Conservation (phyloP, 352 stramenopile genomes). For the Phytophthora boehmeriae region DNA sequence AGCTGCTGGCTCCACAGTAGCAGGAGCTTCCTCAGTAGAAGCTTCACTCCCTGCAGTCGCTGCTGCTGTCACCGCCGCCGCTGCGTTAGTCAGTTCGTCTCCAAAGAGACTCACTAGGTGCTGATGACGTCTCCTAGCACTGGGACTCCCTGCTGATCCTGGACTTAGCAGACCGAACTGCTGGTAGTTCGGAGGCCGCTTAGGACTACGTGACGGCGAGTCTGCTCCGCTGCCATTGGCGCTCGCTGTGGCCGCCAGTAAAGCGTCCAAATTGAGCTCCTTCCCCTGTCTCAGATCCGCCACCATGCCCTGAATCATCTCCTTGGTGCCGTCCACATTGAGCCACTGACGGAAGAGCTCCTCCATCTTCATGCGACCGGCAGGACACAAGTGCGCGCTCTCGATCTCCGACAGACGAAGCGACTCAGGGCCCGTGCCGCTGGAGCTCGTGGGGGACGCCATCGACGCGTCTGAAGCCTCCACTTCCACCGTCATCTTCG, state of each 20-base stretch:
- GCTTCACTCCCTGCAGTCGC: slow-evolving; percentile 19
- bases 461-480: slow-evolving; percentile 63
- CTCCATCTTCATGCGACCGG: slow-evolving; percentile 87
- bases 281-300: slow-evolving; percentile 79
- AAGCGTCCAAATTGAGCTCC: slow-evolving; percentile 57
- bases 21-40: slow-evolving; percentile 6
- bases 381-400: slow-evolving; percentile 77
- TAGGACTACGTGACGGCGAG: slow-evolving; percentile 76
- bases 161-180: slow-evolving; percentile 50
- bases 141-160: slow-evolving; percentile 43
- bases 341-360: slow-evolving; percentile 89
- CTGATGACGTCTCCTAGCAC: slow-evolving; percentile 59
- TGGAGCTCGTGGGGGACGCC: slow-evolving; percentile 57
- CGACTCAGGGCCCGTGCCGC: slow-evolving; percentile 44
- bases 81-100: slow-evolving; percentile 62
- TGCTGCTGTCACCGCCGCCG: slow-evolving; percentile 13
- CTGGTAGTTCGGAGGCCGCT: slow-evolving; percentile 83
- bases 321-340: slow-evolving; percentile 84
- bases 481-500: slow-evolving; percentile 53
- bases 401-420: slow-evolving; percentile 85
- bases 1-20: neutral
- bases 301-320: slow-evolving; percentile 86
- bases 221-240: slow-evolving; percentile 30
- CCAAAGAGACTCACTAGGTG: slow-evolving; percentile 80
- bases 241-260: slow-evolving; percentile 26